A percentile compares a stretch with the other conserved stretches of the same genome.
These are phyloP conservation scores for Amanita phalloides DNA, from an alignment of 768 basidiomycete species.

Conservation along the genomic window DNA sequence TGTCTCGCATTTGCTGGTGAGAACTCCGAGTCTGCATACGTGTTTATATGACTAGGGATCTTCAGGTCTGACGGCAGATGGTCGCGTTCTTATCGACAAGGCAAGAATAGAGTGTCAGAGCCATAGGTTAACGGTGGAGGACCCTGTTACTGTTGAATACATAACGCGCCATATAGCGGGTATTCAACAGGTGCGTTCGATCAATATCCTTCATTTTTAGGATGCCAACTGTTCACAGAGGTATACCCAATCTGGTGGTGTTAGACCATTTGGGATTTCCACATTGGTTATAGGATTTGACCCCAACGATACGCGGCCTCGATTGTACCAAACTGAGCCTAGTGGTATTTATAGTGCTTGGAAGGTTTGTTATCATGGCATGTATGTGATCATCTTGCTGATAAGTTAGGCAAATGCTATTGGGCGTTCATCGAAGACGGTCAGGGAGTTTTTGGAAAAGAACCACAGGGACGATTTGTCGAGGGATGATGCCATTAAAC, in stretches of 20 bases:
- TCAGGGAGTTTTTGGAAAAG: conserved; percentile 97
- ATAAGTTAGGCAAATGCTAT: conserved; percentile 88
- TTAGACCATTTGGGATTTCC: conserved; percentile 95
- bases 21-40: not conserved
- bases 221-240: conserved; percentile 32
- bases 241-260: conserved; percentile 98
- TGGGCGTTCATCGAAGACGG: conserved; percentile 95
- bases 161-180: conserved; percentile 97
- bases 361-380: conserved; percentile 54
- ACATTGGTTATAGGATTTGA: conserved; percentile 97
- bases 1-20: conserved; percentile 96
- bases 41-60: conserved; percentile 3
- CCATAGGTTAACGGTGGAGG: conserved; percentile 94
- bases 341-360: conserved; percentile 97
- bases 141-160: conserved; percentile 96
- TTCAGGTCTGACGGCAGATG: conserved; percentile 92
- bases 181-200: conserved; percentile 77
- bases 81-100: conserved; percentile 95
- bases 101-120: conserved; percentile 97
- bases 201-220: not conserved
- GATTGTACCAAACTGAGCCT: conserved; percentile 94
- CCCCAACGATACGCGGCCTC: conserved; percentile 78
- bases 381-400: not conserved
- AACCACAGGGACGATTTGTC: conserved; percentile 89
- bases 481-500: conserved; percentile 84